Conservation (phyloP, 2,329 filamentous ascomycete genomes). For the Aspergillus sp. region DNA sequence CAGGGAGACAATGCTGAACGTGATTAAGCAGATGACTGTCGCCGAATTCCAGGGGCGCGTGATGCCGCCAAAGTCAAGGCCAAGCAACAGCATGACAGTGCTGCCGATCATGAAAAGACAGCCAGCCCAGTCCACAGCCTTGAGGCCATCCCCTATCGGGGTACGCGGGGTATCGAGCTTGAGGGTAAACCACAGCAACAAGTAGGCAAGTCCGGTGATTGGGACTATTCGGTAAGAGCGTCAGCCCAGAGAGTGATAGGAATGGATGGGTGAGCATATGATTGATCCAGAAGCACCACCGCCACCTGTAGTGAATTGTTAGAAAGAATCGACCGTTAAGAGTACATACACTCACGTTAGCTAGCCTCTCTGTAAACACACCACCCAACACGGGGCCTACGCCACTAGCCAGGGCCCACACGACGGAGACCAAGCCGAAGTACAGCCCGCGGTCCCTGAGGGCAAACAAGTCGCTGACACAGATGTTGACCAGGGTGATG, state of each 20-base stretch:
- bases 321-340: neutral
- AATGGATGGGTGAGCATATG: slow-evolving; percentile 3
- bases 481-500: slow-evolving; percentile 40
- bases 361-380: slow-evolving; percentile 17
- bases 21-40: slow-evolving; percentile 45
- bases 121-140: slow-evolving; percentile 46
- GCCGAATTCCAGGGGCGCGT: slow-evolving; percentile 44
- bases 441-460: slow-evolving; percentile 35
- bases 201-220: slow-evolving; percentile 39
- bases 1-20: slow-evolving; percentile 40
- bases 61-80: slow-evolving; percentile 45
- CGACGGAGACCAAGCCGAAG: slow-evolving; percentile 33
- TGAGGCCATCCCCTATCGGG: slow-evolving; percentile 29
- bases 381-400: slow-evolving; percentile 19
- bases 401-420: slow-evolving; percentile 44
- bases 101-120: slow-evolving; percentile 40
- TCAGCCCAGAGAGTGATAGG: neutral
- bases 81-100: slow-evolving; percentile 43
- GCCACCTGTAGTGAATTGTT: slow-evolving; percentile 33
- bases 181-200: slow-evolving; percentile 34
- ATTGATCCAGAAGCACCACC: slow-evolving; percentile 50
- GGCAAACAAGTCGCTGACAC: slow-evolving; percentile 43
- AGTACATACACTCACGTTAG: slow-evolving; percentile 22
- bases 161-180: slow-evolving; percentile 1
- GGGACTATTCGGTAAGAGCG: slow-evolving; percentile 24